Evolutionary conservation across 306 rosid species (phyloP), one percentile per base, ranked within the genome.

Genomic region (Nissolia schottii): DNA sequence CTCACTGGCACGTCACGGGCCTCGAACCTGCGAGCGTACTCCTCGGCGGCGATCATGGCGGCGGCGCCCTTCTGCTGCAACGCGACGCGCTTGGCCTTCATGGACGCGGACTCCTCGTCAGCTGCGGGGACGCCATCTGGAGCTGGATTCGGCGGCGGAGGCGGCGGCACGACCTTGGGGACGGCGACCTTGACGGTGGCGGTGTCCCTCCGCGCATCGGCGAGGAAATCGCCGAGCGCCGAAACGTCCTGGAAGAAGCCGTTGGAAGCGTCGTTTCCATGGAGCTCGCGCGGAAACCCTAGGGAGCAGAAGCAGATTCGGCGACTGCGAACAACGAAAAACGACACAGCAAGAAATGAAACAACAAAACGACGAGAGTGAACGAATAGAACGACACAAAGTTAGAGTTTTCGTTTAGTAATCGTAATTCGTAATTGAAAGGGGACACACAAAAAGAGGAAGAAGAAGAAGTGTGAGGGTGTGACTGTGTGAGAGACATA

Each of bases 31-130:
- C 96, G 77, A 0, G 96, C 99, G 15, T 83, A 95, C 77, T 95
- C 97, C 85, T 95, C 99, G 0, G 97, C 97, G 1, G 97, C 97
- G 0, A 95, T 86, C 99, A 91, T 95, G 3, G 97, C 96, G 9
- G 96, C 97, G 8, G 97, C 96, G 3, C 97, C 99, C 76, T 83
- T 88, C 3, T 88, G 77, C 88, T 95, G 99, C 54, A 95, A 82
- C 0, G 90, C 96, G 1, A 86, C 82, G 12, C 96, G 88, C 64
- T 91, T 95, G 2, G 96, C 92, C 84, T 89, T 94, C 25, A 90
- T 90, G 8, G 99, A 86, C 12, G 85, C 86, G 10, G 90, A 88
- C 61, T 87, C 97, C 38, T 24, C 86, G 64, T 79, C 87, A 1
- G 60, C 82, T 2, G 66, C 78, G 5, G 68, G 79, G 3, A 50